phyloP scores from a whole-genome alignment of 495 filamentous ascomycete genomes.

The Aspergillus asperescens region DNA sequence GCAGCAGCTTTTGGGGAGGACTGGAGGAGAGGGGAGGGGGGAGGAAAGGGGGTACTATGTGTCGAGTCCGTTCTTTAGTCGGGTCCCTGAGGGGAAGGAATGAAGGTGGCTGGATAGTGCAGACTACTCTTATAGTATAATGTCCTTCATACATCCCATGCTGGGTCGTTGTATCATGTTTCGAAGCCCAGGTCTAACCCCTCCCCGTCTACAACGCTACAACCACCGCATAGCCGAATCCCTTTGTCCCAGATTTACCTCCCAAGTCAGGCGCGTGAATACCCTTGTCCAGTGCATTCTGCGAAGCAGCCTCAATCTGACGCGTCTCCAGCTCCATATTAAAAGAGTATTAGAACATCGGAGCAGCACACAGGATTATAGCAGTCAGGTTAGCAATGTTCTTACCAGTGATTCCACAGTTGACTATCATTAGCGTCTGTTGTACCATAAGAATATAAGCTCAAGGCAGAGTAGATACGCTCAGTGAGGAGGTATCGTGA shows the following conservation, averaged over 20 bases:
- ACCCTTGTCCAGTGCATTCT: slow-evolving; percentile 67
- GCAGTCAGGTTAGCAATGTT: slow-evolving; percentile 62
- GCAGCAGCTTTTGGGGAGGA: not conserved
- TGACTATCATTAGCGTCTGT: no score
- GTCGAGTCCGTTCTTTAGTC: slow-evolving; percentile 21
- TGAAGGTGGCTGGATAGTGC: no score
- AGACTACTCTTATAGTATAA: no score
- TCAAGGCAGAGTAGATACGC: no score
- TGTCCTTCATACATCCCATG: no score
- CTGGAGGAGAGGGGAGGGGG: not conserved
- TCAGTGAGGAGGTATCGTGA: no score
- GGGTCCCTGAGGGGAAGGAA: not conserved
- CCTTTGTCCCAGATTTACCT: slow-evolving; percentile 62
- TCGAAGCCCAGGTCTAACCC: not conserved
- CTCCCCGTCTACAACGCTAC: slow-evolving; percentile 52
- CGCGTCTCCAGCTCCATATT: slow-evolving; percentile 66
- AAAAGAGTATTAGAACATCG: slow-evolving; percentile 90
- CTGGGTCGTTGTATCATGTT: no score
- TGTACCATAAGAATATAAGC: no score
- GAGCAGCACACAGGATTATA: slow-evolving; percentile 79
- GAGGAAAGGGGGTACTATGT: slow-evolving; percentile 18
- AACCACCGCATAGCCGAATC: slow-evolving; percentile 79
- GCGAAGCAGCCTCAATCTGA: slow-evolving; percentile 75
- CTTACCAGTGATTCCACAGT: slow-evolving; percentile 35
- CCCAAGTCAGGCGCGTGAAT: slow-evolving; percentile 75